These are phyloP conservation scores for Phytopythium helicoides DNA, from an alignment of 352 stramenopile genomes.

Conservation along the genomic window DNA sequence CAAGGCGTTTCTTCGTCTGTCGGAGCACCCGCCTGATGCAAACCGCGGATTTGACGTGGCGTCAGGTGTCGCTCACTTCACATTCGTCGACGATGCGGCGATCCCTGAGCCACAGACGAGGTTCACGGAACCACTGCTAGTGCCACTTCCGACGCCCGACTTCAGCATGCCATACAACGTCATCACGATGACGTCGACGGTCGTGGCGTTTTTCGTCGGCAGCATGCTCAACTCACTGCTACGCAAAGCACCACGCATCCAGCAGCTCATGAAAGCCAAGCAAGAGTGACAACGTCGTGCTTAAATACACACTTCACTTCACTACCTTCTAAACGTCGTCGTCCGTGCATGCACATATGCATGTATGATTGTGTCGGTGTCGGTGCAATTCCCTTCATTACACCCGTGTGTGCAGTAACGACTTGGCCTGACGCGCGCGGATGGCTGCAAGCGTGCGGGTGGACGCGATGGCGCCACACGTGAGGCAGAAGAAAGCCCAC, in stretches of 20 bases:
- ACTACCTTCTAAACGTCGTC: no score
- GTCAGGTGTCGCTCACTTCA: conserved; percentile 54
- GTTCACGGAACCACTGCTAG: conserved; percentile 80
- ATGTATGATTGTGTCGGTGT: no score
- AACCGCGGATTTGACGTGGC: conserved; percentile 85
- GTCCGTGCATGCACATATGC: no score
- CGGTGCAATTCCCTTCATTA: background rate
- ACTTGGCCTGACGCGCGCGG: background rate
- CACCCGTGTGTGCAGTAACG: no score
- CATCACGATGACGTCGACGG: conserved; percentile 88
- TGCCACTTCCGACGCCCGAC: conserved; percentile 81
- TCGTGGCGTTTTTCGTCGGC: conserved; percentile 84
- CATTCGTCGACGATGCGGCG: conserved; percentile 6
- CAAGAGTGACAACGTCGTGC: background rate
- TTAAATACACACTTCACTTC: background rate
- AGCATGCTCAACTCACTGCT: conserved; percentile 82
- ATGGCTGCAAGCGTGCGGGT: conserved; percentile 23
- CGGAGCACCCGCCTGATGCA: conserved; percentile 80
- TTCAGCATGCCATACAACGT: conserved; percentile 92
- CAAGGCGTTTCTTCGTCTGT: conserved; percentile 79
- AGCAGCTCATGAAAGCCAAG: conserved; percentile 49
- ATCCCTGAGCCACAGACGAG: conserved; percentile 19
- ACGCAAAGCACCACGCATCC: conserved; percentile 61
- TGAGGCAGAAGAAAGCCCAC: conserved; percentile 73
- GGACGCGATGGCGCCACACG: conserved; percentile 35